Evolutionary conservation across 257 asterid species (phyloP), one percentile per base, ranked within the genome.

Genomic region (Lithospermum erythrorhizon): DNA sequence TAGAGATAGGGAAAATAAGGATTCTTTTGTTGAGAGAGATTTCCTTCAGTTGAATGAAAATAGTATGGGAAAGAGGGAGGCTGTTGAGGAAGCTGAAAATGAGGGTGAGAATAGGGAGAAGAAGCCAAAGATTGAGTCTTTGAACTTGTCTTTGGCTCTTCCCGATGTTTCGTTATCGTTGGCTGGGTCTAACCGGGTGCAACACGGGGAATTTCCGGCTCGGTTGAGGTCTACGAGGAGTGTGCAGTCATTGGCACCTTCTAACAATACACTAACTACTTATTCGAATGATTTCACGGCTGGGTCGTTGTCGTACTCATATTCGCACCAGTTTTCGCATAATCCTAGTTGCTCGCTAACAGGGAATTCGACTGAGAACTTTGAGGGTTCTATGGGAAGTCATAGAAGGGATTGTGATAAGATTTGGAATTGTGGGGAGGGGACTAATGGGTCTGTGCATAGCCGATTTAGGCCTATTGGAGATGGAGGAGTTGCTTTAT

Each of bases 341-440:
- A 93, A 93, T 64, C 94, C 85, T 14, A 89, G 98, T 72, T 93
- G 95, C 83, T 93, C 97, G 0, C 83, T 88, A 22, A 83, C 95
- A 6, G 74, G 78, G 55, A 87, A 86, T 70, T 88, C 94, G 6
- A 75, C 90, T 0, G 94, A 86, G 72, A 80, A 86, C 55, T 73
- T 66, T 65, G 95, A 86, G 2, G 70, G 81, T 57, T 84, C 94
- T 0, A 66, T 21, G 2, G 91, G 89, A 27, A 82, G 94, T 61
- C 90, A 82, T 59, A 62, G 87, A 63, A 77, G 82, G 76, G 93
- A 78, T 17, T 68, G 79, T 49, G 91, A 87, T 74, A 86, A 79
- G 73, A 79, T 85, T 16, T 88, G 97, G 97, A 91, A 91, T 55
- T 76, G 85, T 68, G 98, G 97, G 56, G 98, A 91, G 73, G 95